Evolutionary conservation across 2,329 filamentous ascomycete genomes (phyloP), one percentile per base, ranked within the genome.

Genomic region (Lachnellula hyalina): DNA sequence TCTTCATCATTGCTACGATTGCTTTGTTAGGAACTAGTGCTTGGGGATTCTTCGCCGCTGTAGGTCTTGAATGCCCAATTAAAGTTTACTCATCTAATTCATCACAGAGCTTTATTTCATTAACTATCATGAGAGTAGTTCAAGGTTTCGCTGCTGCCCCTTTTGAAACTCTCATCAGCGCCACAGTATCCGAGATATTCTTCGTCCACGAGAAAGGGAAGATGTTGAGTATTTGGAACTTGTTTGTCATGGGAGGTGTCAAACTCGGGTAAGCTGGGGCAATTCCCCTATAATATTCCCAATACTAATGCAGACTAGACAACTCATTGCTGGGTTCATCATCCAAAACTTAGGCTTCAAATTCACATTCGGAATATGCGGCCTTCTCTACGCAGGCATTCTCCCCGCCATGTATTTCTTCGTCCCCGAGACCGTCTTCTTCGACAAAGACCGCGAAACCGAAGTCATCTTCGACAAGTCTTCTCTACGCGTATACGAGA

Each of bases 131-230:
- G 66, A 57, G 66, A 59, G 60, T 63, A 2, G 40, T 67, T n/a
- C 66, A 68, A 59, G 66, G 67, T 25, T 62, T 68, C 25, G 59
- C 61, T 12, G 57, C 60, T 36, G 62, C 65, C 45, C 61, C 64
- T 1, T 64, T 71, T 15, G 68, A 72, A 53, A 68, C 67, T 12
- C 63, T 71, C 28, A 64, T 71, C n/a, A 65, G 60, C 17, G 63
- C 64, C 14, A 68, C 66, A 1, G 73, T 76, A 47, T 73, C 73
- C 5, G 75, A 77, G 49, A 62, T 77, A 28, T 77, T 74, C 60
- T 77, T 73, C 54, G 72, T 76, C 4, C 75, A 77, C 55, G 69
- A 77, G 65, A 71, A 75, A 6, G 75, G 73, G 4, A 23, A 54
- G 60, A 58, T 64, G 67, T 45, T 68, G 53, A 61, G 58, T 55